Evolutionary conservation across 2,329 filamentous ascomycete genomes (phyloP), one percentile per base, ranked within the genome.

Genomic region (Diplodia seriata): DNA sequence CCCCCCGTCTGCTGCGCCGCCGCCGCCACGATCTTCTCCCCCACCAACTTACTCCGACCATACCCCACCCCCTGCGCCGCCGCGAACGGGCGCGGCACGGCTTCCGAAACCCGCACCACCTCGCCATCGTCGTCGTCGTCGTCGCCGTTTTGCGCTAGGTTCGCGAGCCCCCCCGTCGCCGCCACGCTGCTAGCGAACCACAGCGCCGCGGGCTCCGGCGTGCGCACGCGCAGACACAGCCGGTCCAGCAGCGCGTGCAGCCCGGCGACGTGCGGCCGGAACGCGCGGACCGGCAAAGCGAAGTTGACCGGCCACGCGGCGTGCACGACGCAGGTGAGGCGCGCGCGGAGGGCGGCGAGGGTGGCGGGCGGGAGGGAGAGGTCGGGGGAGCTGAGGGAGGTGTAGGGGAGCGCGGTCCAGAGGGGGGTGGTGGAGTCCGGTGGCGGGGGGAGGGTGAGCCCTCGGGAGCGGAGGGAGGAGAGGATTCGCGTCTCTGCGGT

Each of bases 231-330:
- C 1, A 81, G 74, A 14, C 77, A 79, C 0, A 85, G 61, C 1
- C 73, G 70, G 15, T 36, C 33, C 1, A 85, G 75, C 1, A 87
- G 76, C 53, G 84, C 81, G 1, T 75, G 73, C 2, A 82, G 78
- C 0, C 82, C 83, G 1, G 72, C 75, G n/a, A 87, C 79, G 47
- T 84, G 80, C 6, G 70, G 68, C 53, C 85, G 85, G 69, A 87
- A 87, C 55, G 79, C 84, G 3, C 78, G 76, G 0, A 87, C 77
- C 0, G 77, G 76, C 69, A 86, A 79, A 72, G 85, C 86, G 77
- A 87, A 87, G 73, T 87, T 87, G 36, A 87, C 85, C 1, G 83
- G 77, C 85, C 85, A 86, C 0, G 85, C 84, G 69, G 80, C 80
- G 75, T 87, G 84, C 36, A 87, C 82, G n/a, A 85, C 79, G 18